These are phyloP conservation scores for Pseudoturritis turrita DNA, from an alignment of 345 rosid genomes.

Conservation along the genomic window DNA sequence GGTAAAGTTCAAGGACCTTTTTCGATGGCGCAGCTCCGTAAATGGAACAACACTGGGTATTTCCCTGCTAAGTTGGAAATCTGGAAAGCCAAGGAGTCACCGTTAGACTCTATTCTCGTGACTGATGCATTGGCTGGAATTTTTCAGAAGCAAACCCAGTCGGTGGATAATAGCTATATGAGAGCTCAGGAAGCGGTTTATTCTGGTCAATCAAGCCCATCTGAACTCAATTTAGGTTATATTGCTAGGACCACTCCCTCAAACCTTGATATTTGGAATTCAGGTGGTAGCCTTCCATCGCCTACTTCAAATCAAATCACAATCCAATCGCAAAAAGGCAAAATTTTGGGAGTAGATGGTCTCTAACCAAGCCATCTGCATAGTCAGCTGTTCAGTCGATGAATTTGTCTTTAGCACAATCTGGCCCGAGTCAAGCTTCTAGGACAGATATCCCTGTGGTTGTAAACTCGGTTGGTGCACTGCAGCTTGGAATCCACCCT, in stretches of 20 bases:
- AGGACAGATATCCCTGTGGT: conserved; percentile 36
- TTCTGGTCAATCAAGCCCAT: conserved; percentile 29
- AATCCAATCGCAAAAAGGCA: conserved; percentile 36
- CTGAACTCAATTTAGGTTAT: conserved; percentile 34
- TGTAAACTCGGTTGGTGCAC: conserved; percentile 35
- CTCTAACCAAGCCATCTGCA: conserved; percentile 50
- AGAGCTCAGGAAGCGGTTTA: conserved; percentile 41
- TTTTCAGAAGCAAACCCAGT: conserved; percentile 48
- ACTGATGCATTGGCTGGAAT: conserved; percentile 72
- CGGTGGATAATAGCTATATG: conserved; percentile 29
- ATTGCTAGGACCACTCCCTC: conserved; percentile 36
- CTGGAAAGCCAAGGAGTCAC: conserved; percentile 65
- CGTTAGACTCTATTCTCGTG: conserved; percentile 68
- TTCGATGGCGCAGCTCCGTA: conserved; percentile 87
- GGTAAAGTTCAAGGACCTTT: conserved; percentile 97
- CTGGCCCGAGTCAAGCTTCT: conserved; percentile 38
- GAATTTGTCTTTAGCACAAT: conserved; percentile 19
- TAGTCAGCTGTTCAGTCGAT: conserved; percentile 27
- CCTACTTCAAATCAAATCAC: conserved; percentile 76
- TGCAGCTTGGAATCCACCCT: conserved; percentile 36
- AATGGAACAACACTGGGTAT: conserved; percentile 92
- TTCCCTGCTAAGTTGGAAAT: conserved; percentile 81
- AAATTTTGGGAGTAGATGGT: conserved; percentile 59
- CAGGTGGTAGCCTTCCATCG: conserved; percentile 77
- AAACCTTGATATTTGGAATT: conserved; percentile 57